These are phyloP conservation scores for Periconia sp. DNA, from an alignment of 2,329 filamentous ascomycete species.

Conservation along the genomic window DNA sequence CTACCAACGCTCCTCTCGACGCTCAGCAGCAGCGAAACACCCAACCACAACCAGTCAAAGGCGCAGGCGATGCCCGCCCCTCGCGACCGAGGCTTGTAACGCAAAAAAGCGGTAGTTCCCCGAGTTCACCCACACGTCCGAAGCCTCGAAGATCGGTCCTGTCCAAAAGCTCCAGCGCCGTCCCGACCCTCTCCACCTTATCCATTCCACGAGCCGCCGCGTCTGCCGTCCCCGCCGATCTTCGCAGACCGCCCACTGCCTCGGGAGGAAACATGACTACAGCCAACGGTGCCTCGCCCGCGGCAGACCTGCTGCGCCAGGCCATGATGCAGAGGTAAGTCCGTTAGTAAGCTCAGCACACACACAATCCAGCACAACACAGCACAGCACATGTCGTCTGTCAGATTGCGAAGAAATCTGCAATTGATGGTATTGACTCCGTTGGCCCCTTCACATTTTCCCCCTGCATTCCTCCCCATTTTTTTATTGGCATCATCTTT, in stretches of 20 bases:
- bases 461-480: too few species aligned
- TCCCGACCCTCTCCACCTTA: slow-evolving; percentile 48
- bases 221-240: slow-evolving; percentile 12
- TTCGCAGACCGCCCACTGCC: slow-evolving; percentile 28
- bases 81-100: slow-evolving; percentile 35
- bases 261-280: slow-evolving; percentile 24
- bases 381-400: too few species aligned
- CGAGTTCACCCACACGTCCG: slow-evolving; percentile 24
- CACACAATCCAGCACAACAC: not conserved
- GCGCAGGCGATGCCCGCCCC: slow-evolving; percentile 28
- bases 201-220: slow-evolving; percentile 29
- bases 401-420: too few species aligned
- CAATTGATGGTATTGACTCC: too few species aligned
- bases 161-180: slow-evolving; percentile 46
- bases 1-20: not conserved
- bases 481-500: too few species aligned
- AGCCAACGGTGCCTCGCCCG: slow-evolving; percentile 49
- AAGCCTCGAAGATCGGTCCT: slow-evolving; percentile 25
- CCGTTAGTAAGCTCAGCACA: not conserved
- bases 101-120: slow-evolving; percentile 31
- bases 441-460: too few species aligned
- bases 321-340: slow-evolving; percentile 61
- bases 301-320: slow-evolving; percentile 61
- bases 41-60: not conserved
- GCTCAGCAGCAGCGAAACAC: not conserved